A percentile compares a stretch with the other conserved stretches of the same genome.
phyloP scores from a whole-genome alignment of 2,329 filamentous ascomycete species.

The Aspergillus sp. region DNA sequence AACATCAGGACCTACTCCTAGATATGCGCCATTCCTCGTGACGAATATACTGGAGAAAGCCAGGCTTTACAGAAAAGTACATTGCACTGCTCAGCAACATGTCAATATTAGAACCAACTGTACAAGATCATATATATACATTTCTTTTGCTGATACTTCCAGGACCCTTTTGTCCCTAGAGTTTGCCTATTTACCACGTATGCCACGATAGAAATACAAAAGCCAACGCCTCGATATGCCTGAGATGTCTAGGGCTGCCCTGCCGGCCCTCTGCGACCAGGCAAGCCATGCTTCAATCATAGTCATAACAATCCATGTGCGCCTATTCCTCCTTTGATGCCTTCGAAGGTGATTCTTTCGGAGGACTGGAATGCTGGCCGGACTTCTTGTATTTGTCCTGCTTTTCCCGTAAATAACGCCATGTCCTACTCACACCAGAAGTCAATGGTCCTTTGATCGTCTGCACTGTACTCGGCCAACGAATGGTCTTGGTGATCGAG shows the following conservation, averaged over 20 bases:
- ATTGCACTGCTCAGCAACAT: too few species aligned
- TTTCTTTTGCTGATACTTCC: too few species aligned
- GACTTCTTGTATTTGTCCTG: constrained; percentile 57
- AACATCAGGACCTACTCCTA: too few species aligned
- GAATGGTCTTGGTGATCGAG: constrained; percentile 83
- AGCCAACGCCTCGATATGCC: constrained; percentile 18
- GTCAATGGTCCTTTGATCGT: constrained; percentile 82
- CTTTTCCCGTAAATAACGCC: constrained; percentile 82
- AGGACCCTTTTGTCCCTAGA: too few species aligned
- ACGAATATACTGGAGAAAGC: too few species aligned
- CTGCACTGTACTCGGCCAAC: constrained; percentile 88
- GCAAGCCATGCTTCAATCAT: constrained; percentile 12
- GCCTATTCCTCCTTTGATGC: neutral
- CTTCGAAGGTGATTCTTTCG: constrained; percentile 15
- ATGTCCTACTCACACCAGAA: constrained; percentile 67
- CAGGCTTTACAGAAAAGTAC: too few species aligned
- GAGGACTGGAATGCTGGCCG: constrained; percentile 27
- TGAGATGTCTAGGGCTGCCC: constrained; percentile 10
- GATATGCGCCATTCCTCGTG: too few species aligned
- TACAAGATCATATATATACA: too few species aligned
- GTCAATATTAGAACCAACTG: too few species aligned
- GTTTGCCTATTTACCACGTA: neutral
- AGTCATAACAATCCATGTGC: constrained; percentile 1
- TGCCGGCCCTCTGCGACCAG: neutral
- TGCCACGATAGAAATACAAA: neutral